Conservation (phyloP, 306 rosid genomes). For the Vigna hirtella region DNA sequence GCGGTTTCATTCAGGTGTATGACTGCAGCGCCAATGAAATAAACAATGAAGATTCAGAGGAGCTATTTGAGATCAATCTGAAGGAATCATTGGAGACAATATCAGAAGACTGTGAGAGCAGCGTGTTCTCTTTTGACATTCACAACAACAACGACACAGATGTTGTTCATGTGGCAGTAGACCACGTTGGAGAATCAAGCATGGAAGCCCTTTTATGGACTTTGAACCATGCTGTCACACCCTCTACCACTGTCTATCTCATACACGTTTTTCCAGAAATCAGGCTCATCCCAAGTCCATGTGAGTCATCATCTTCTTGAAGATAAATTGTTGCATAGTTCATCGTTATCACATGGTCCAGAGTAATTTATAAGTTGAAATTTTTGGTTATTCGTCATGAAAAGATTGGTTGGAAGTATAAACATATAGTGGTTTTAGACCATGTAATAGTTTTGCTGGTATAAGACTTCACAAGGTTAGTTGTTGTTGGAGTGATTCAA, state of each 20-base stretch:
- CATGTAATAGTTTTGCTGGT: too few species aligned
- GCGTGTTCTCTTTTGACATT: slow-evolving; percentile 51
- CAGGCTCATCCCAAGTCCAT: slow-evolving; percentile 68
- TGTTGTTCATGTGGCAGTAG: slow-evolving; percentile 72
- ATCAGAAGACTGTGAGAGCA: slow-evolving; percentile 59
- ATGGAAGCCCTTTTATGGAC: slow-evolving; percentile 73
- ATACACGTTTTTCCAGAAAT: slow-evolving; percentile 70
- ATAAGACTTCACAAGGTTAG: too few species aligned
- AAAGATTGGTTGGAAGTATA: too few species aligned
- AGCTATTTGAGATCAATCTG: slow-evolving; percentile 38
- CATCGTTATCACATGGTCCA: neutral
- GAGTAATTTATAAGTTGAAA: too few species aligned
- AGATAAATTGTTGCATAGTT: neutral
- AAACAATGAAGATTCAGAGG: slow-evolving; percentile 48
- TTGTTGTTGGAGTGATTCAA: too few species aligned
- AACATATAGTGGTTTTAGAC: too few species aligned
- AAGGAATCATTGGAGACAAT: slow-evolving; percentile 49
- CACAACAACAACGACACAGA: slow-evolving; percentile 22
- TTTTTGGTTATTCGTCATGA: too few species aligned
- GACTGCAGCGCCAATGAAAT: slow-evolving; percentile 36
- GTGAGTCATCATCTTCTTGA: slow-evolving; percentile 15
- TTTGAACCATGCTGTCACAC: slow-evolving; percentile 50
- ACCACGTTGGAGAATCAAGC: slow-evolving; percentile 54
- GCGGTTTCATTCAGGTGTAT: slow-evolving; percentile 43
- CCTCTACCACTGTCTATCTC: slow-evolving; percentile 55